Base-by-base conservation (phyloP, 352 stramenopile species). In the Phytopythium delawarense region DNA sequence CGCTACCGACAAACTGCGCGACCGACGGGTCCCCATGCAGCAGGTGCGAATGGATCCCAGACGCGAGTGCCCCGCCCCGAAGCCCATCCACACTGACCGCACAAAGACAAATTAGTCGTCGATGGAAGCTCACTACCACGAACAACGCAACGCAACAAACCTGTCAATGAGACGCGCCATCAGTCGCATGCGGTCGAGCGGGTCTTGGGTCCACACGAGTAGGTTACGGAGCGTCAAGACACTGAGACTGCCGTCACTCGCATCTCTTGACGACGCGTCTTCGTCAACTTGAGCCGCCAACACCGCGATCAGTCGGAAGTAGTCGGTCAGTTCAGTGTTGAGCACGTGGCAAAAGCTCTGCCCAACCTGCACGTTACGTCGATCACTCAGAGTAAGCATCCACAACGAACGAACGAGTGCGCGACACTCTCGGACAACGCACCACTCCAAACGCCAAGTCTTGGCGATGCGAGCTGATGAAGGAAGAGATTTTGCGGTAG, bases 221-320 rank as follows among this genome's bases (percentile, higher is more conserved):
- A 98, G 68, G 28, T 92, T 96, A 28, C 89, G 78, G 20, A 98
- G 72, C 7, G 92, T 97, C 21, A 98, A 66, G 1, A 83, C 81
- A 45, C 81, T 88, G 20, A 77, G 39, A 6, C 67, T 51, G 0
- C 65, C 67, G 63, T 73, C 74, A 46, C 71, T 61, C 21, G 64
- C 69, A 34, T 87, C 76, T 35, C 77, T 85, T 28, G 69, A 79
- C 71, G 85, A 84, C 2, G 79, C 84, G 50, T 94, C 84, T 23
- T 91, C 80, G 48, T 95, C 84, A 20, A 98, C 84, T 79, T 98
- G 93, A 12, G 91, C 74, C 23, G 92, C 84, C 35, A 98, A 63
- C 4, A 98, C 89, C 18, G 93, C 92, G 37, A 98, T 92, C n/a
- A 98, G 69, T 9, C 93, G 88, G 57, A 95, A 98, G 71, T 97